Evolutionary conservation across 2,329 filamentous ascomycete genomes (phyloP), one percentile per base, ranked within the genome.

Genomic region (Xylaria sp.): DNA sequence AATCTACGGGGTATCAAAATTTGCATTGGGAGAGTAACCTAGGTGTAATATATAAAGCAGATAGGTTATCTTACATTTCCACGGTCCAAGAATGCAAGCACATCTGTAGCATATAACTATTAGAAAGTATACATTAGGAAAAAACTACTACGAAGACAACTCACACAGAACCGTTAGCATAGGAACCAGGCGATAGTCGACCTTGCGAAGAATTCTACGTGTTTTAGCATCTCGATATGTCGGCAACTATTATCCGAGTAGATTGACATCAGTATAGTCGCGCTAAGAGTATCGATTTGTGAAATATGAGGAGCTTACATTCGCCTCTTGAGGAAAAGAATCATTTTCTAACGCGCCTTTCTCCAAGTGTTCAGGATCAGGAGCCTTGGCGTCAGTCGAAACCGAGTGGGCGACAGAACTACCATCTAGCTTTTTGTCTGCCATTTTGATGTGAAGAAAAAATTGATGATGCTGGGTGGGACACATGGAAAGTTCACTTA

Each of bases 11-110:
- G 25, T 5, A 51, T 16, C 16, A 10, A 10, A 21, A 8, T 23
- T 42, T 21, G 44, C 18, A 23, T 48, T 21, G 44, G 10, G 1
- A 21, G 23, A 48, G n/a, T 2, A 29, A 35, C 16, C 13, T 3
- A 21, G 3, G 18, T 3, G 51, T 16, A 35, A 21, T 32, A 29
- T 13, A 5, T 27, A 29, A 10, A 44, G 6, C 32, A 35, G 18
- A n/a, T 2, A 54, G 27, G 3, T n/a, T 2, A 54, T 4, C 16
- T 32, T 35, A 54, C 51, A 54, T 54, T 54, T 32, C 51, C 51
- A 35, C 51, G 51, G 27, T 54, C 51, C 18, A 54, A 21, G 12
- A 54, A 54, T 54, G 51, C 51, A 54, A 54, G 51, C 51, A 54
- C 6, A 35, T 54, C 51, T 54, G 18, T 18, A 35, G 21, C 5